Base-by-base conservation (phyloP, 179 eudicot species). In the Spinacia oleracea region DNA sequence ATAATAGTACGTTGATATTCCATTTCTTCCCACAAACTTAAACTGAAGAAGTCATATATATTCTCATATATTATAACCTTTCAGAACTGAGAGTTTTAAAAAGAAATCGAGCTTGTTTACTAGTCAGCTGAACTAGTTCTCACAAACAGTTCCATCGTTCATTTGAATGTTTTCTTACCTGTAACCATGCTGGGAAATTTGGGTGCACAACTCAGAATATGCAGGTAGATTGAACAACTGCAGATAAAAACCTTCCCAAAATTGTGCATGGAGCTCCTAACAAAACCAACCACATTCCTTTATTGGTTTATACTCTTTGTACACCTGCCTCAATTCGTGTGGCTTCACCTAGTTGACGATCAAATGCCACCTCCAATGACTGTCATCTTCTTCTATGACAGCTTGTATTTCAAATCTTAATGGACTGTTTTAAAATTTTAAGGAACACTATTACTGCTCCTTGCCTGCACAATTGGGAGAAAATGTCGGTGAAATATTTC, bases 181-280 rank as follows among this genome's bases (percentile, higher is more conserved):
- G 97, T 96, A 92, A 85, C 97, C 89, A 77, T 70, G 94, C 77
- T 79, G 86, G 68, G 89, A 58, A 79, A 94, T 94, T 70, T 87
- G 96, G 79, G 81, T 80, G 40, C 83, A 76, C 81, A 92, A 77
- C 71, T 94, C 98, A 66, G 86, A 77, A 86, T 89, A 96, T 15
- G 97, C 91, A 70, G 99, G 94, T 71, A 87, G 88, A 56, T 86
- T 90, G 74, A 69, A 77, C 81, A 96, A 84, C 98, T 96, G 98
- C 81, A 81, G 64, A 83, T 32, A 70, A 70, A 43, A 20, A 12
- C 23, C 27, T 66, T 35, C 34, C 15, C 83, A 81, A 81, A 81
- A 81, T 81, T 81, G 76, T 38, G 65, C 43, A 46, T 68, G 69
- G 45, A 59, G 83, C 83, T 80, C 56, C 20, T 9, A 1, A 66